phyloP scores from a whole-genome alignment of 2,329 filamentous ascomycete genomes.

The Colletotrichum liaoningense region DNA sequence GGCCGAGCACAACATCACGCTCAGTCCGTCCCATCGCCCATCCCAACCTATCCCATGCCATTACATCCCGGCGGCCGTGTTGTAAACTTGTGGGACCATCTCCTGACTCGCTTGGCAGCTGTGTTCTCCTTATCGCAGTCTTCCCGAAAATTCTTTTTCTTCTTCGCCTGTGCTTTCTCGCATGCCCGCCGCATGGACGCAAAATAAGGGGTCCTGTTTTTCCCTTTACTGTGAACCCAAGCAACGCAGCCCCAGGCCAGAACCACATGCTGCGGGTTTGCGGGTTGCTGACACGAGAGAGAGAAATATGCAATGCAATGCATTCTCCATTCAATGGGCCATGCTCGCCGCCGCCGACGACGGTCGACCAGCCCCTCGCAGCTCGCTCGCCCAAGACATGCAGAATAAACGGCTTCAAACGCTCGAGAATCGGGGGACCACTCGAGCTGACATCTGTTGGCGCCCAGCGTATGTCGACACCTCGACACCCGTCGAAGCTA shows the following conservation, averaged over 20 bases:
- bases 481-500: neutral
- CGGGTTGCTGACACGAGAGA: conserved; percentile 11
- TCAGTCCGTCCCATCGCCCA: conserved; percentile 8
- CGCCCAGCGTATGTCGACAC: neutral
- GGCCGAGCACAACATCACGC: conserved; percentile 3
- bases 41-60: neutral
- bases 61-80: conserved; percentile 2
- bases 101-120: conserved; percentile 33
- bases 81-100: conserved; percentile 15
- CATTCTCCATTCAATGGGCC: conserved; percentile 8
- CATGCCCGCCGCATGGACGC: neutral
- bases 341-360: neutral
- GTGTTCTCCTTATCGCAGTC: conserved; percentile 23
- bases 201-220: conserved; percentile 17
- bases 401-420: conserved; percentile 11
- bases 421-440: neutral
- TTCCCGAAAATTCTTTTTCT: conserved; percentile 32
- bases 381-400: conserved; percentile 3
- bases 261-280: neutral
- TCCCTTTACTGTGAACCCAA: neutral
- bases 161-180: neutral
- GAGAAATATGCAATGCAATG: conserved; percentile 32
- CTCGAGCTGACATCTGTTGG: neutral
- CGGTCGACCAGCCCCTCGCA: neutral
- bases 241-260: neutral